Conservation (phyloP, 352 stramenopile species). For the Globisporangium parvum region DNA sequence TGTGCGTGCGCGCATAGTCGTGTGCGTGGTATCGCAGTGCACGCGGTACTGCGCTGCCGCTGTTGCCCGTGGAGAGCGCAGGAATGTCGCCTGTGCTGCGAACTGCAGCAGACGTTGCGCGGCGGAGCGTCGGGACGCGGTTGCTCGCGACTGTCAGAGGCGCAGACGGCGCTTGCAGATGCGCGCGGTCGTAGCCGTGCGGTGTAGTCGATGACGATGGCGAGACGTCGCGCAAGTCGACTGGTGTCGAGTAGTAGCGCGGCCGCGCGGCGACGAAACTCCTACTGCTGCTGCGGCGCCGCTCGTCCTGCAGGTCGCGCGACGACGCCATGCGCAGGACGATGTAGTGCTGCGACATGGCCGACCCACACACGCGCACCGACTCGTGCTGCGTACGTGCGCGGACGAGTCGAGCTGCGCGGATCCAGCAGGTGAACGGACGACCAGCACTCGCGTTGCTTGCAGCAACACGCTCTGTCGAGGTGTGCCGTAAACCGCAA, state of each 20-base stretch:
- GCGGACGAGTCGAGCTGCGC: too few relatives aligned
- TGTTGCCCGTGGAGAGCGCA: conserved; percentile 1
- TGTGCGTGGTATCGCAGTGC: conserved; percentile 2
- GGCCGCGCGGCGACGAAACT: neutral
- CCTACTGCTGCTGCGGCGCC: neutral
- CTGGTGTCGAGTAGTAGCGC: conserved; percentile 16
- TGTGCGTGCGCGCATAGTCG: neutral
- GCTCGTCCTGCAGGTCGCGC: conserved; percentile 27
- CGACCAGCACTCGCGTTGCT: too few relatives aligned
- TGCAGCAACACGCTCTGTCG: too few relatives aligned
- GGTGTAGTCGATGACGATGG: neutral
- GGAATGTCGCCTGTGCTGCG: conserved; percentile 9
- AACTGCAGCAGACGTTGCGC: conserved; percentile 4
- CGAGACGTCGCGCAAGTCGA: conserved; percentile 4
- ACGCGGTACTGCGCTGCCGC: neutral
- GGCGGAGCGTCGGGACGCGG: conserved; percentile 8
- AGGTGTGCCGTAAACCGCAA: too few relatives aligned
- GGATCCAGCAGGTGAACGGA: too few relatives aligned
- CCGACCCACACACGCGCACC: neutral
- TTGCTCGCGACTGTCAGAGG: conserved; percentile 6
- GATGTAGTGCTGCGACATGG: conserved; percentile 43
- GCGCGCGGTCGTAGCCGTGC: neutral
- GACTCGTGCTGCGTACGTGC: neutral
- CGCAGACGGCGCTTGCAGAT: neutral
- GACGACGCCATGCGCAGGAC: conserved; percentile 38